Evolutionary conservation across 305 asterid genomes (phyloP).

Genomic region (Solanum hybrid): DNA sequence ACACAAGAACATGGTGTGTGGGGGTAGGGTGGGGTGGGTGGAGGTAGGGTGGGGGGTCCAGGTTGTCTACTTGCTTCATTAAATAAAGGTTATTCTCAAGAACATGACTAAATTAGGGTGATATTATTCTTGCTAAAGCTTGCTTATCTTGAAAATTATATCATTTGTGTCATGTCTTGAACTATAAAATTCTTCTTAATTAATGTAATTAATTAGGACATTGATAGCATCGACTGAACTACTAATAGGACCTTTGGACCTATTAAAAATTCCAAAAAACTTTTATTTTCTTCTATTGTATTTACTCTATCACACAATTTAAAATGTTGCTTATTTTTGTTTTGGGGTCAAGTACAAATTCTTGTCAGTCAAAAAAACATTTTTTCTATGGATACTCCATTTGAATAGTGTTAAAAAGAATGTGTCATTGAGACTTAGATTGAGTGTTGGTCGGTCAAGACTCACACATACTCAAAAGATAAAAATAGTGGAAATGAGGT

Average conservation of each 20-base stretch:
- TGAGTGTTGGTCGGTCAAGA: neutral
- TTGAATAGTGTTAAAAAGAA: neutral
- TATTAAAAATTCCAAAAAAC: neutral
- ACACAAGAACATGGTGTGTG: neutral
- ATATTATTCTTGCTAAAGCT: neutral
- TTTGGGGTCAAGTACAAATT: neutral
- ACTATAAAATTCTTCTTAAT: neutral
- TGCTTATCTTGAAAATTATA: neutral
- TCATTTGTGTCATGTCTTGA: neutral
- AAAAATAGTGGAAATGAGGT: neutral
- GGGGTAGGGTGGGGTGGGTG: constrained; percentile 8
- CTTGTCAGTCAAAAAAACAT: too few relatives aligned
- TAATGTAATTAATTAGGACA: neutral
- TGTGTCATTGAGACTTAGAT: neutral
- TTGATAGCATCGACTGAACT: neutral
- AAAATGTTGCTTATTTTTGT: neutral
- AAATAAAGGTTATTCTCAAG: neutral
- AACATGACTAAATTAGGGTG: neutral
- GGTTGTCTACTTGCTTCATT: neutral
- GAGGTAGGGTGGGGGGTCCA: neutral
- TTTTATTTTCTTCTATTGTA: neutral
- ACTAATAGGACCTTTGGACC: neutral
- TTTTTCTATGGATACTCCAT: neutral
- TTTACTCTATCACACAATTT: neutral
- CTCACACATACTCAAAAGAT: too few relatives aligned